Evolutionary conservation across 768 basidiomycete genomes (phyloP).

Genomic region (Chalciporus pseudorubinellus): DNA sequence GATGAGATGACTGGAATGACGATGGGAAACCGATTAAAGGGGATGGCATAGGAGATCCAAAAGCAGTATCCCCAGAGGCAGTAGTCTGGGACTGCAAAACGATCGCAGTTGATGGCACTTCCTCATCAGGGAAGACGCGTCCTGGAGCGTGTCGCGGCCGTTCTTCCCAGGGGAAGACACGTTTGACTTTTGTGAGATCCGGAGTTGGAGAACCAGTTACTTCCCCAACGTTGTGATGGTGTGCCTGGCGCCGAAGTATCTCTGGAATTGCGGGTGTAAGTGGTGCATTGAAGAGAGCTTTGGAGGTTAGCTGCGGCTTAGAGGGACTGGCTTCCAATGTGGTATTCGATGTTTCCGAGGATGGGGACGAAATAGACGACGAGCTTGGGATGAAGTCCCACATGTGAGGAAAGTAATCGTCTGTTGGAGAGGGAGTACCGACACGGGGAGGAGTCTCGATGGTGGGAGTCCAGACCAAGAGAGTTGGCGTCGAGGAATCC

Average conservation of each 20-base stretch:
- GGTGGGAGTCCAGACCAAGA: conserved; percentile 78
- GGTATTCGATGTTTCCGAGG: conserved; percentile 25
- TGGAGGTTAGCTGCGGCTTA: conserved; percentile 15
- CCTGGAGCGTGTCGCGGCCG: conserved; percentile 62
- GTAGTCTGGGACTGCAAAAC: conserved; percentile 29
- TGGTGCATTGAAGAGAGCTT: conserved; percentile 59
- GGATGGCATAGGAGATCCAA: conserved; percentile 32
- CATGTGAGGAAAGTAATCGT: conserved; percentile 78
- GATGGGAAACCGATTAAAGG: conserved; percentile 48
- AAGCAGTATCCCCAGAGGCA: conserved; percentile 22
- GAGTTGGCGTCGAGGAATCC: conserved; percentile 58
- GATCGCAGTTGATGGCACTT: conserved; percentile 43
- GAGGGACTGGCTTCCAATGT: conserved; percentile 18
- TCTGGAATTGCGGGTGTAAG: conserved; percentile 63
- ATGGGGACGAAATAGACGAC: conserved; percentile 37
- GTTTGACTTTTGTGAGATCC: conserved; percentile 67
- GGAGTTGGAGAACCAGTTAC: conserved; percentile 52
- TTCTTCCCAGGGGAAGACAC: conserved; percentile 95
- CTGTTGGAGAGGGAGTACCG: conserved; percentile 54
- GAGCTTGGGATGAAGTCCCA: conserved; percentile 66
- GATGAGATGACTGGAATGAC: conserved; percentile 68
- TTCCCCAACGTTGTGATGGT: conserved; percentile 62
- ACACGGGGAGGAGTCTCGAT: conserved; percentile 73
- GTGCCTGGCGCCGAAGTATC: conserved; percentile 62
- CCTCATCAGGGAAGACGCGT: conserved; percentile 71